A percentile compares a stretch with the other conserved stretches of the same genome.
These are phyloP conservation scores for Primulina tabacum DNA, from an alignment of 257 asterid species.

Conservation along the genomic window DNA sequence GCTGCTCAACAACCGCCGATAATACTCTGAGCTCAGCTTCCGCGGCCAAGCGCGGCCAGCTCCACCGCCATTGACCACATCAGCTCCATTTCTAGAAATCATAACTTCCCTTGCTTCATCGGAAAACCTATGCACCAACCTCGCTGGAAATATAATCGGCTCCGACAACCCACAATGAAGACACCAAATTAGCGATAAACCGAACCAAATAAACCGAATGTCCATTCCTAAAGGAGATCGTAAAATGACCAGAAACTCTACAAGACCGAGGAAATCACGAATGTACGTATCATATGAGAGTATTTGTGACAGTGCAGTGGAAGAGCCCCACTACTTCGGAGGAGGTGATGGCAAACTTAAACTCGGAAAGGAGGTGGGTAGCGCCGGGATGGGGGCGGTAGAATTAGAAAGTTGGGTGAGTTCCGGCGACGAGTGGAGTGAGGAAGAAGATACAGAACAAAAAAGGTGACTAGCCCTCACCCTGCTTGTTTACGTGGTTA, in stretches of 20 bases:
- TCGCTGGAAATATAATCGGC: constrained; percentile 46
- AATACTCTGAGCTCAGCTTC: constrained; percentile 64
- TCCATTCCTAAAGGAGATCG: constrained; percentile 37
- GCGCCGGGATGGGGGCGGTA: neutral
- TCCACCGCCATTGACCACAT: constrained; percentile 25
- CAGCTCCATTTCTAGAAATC: constrained; percentile 36
- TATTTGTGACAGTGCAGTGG: constrained; percentile 17
- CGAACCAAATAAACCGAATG: constrained; percentile 35
- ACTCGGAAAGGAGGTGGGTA: neutral
- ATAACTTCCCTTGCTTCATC: constrained; percentile 54
- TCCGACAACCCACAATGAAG: constrained; percentile 27
- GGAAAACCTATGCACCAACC: constrained; percentile 73
- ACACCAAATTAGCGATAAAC: constrained; percentile 23
- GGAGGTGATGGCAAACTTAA: too few species aligned
- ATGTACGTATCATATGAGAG: constrained; percentile 10
- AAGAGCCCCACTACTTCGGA: constrained; percentile 7
- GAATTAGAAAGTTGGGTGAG: constrained; percentile 9
- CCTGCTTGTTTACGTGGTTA: too few species aligned
- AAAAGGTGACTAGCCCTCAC: too few species aligned
- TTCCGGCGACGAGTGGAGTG: constrained; percentile 23
- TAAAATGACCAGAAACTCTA: constrained; percentile 5
- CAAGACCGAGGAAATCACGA: neutral
- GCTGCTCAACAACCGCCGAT: constrained; percentile 60
- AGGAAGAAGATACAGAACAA: constrained; percentile 26
- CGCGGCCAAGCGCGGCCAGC: constrained; percentile 36